Conservation (phyloP, 805 yeast genomes). For the Kregervanrija fluxuum region DNA sequence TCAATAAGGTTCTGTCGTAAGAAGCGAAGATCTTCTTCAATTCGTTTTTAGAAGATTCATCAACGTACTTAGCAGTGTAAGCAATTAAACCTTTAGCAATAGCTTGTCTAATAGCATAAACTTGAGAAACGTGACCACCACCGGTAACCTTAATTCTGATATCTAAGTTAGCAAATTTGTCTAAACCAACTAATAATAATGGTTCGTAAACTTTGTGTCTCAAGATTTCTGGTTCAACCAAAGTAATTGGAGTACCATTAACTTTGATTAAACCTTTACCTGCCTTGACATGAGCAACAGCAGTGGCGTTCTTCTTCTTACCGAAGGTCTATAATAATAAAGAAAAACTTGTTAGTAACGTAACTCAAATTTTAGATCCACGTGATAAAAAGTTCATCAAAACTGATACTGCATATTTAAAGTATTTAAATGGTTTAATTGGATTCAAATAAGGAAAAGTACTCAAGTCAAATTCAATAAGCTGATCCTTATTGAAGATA, state of each 20-base stretch:
- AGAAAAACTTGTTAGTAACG: not conserved
- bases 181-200: slow-evolving; percentile 94
- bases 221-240: slow-evolving; percentile 97
- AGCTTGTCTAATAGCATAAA: slow-evolving; percentile 99
- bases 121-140: slow-evolving; percentile 99
- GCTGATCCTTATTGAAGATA: not conserved
- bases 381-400: no score
- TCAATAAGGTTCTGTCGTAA: slow-evolving; percentile 98
- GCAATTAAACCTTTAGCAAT: slow-evolving; percentile 99
- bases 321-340: slow-evolving; percentile 80
- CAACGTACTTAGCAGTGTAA: slow-evolving; percentile 98
- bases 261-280: slow-evolving; percentile 99
- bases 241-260: slow-evolving; percentile 98
- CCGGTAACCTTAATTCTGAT: slow-evolving; percentile 99
- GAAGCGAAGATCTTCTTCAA: slow-evolving; percentile 95
- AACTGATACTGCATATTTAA: no score
- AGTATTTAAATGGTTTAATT: not conserved
- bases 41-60: slow-evolving; percentile 99
- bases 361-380: not conserved
- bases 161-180: slow-evolving; percentile 97
- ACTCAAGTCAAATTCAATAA: no score
- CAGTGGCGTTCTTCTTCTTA: slow-evolving; percentile 99
- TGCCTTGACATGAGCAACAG: slow-evolving; percentile 99
- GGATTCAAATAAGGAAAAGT: not conserved
- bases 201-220: slow-evolving; percentile 99